Evolutionary conservation across 768 basidiomycete genomes (phyloP), one percentile per base, ranked within the genome.

Genomic region (Clathrus columnatus): DNA sequence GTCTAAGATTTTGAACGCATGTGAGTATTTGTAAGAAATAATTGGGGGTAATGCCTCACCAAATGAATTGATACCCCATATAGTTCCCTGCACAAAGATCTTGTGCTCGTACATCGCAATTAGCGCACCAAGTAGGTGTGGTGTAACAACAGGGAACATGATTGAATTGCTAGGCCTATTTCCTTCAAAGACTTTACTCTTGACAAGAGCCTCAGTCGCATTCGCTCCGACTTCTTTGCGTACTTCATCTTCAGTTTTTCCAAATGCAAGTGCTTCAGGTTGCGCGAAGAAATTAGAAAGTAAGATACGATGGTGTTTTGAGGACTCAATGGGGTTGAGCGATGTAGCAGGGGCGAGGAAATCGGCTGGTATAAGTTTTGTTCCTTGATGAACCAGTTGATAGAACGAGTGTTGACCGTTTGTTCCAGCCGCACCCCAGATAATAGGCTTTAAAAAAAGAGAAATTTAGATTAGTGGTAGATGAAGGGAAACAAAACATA

Each of bases 341-440:
- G 88, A 80, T 27, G 84, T 89, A 14, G 90, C 81, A 18, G 92
- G 91, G 1, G 92, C 92, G 61, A 96, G 75, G 77, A 95, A 95
- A 69, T 96, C 92, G 47, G 87, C 81, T 1, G 92, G 92, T 62
- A 94, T 85, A 59, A 94, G 68, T 74, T 92, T 95, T 41, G 91
- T 94, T 50, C 91, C 91, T 68, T 93, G 92, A 72, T 94, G 91
- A 20, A 94, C 77, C 60, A 97, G 87, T 72, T 97, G 95, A 75
- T 99, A 99, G 81, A 99, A 98, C 7, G 96, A 97, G 74, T 99
- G 96, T 69, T 98, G 95, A 56, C 95, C 96, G 71, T 98, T 98
- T 36, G 96, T 98, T 43, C 95, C 96, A 0, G 91, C 85, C 8
- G 94, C 94, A 62, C 95, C 96, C 96, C 96, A 99, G 69, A 98